Evolutionary conservation across 2,329 filamentous ascomycete genomes (phyloP).

Genomic region (Lasiodiplodia sp.): DNA sequence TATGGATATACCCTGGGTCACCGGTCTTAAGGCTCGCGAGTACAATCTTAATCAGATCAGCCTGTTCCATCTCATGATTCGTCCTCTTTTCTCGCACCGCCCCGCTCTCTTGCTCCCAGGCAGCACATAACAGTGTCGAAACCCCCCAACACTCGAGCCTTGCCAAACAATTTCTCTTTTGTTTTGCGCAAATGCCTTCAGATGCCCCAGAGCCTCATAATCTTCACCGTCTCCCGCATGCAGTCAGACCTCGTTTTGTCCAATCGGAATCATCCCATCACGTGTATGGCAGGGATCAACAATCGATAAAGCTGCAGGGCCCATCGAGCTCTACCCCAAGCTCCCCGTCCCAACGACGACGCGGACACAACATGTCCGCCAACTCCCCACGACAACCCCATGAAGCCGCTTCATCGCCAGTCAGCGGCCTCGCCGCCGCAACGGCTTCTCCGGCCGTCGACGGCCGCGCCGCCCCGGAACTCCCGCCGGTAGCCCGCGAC

Average conservation of each 20-base stretch:
- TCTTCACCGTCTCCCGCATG: neutral
- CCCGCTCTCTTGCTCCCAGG: slow-evolving; percentile 8
- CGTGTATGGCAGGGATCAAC: slow-evolving; percentile 27
- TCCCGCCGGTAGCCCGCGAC: neutral
- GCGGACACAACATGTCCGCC: slow-evolving; percentile 26
- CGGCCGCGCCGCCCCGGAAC: neutral
- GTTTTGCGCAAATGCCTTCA: neutral
- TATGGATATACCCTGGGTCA: slow-evolving; percentile 25
- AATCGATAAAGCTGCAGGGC: slow-evolving; percentile 29
- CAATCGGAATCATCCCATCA: slow-evolving; percentile 24
- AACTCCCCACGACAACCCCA: slow-evolving; percentile 20
- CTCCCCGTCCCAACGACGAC: slow-evolving; percentile 21
- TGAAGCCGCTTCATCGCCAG: neutral
- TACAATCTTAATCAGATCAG: slow-evolving; percentile 19
- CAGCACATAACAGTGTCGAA: neutral
- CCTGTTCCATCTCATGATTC: slow-evolving; percentile 20
- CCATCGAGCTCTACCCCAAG: slow-evolving; percentile 27
- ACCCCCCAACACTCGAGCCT: neutral
- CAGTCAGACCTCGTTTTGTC: neutral
- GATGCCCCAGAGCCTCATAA: neutral
- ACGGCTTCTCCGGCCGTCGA: neutral
- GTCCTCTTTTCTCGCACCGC: slow-evolving; percentile 8
- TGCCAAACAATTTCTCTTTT: neutral
- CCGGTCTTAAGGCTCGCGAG: slow-evolving; percentile 13
- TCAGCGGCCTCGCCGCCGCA: neutral